A percentile compares a stretch with the other conserved stretches of the same genome.
phyloP scores from a whole-genome alignment of 2,329 filamentous ascomycete species.

The Aschersonia sp. region DNA sequence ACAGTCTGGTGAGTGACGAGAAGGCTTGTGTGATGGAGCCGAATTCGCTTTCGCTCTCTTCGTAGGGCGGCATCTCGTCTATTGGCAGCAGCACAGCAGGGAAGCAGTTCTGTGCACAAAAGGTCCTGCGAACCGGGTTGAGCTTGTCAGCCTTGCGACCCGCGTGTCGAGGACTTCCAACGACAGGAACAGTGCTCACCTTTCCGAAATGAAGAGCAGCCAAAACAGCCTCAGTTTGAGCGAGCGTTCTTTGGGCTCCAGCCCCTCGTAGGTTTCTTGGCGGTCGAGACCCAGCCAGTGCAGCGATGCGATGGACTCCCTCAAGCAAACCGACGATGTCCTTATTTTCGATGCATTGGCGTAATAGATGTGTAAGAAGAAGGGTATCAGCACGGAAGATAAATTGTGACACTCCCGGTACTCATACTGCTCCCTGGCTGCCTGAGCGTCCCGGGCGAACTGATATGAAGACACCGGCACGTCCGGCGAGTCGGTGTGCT shows the following conservation, averaged over 20 bases:
- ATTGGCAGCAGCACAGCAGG: constrained; percentile 10
- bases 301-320: constrained; percentile 11
- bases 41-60: constrained; percentile 4
- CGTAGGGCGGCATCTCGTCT: constrained; percentile 7
- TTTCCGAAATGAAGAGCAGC: constrained; percentile 11
- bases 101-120: constrained; percentile 10
- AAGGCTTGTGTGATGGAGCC: constrained; percentile 8
- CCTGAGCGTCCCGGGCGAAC: constrained; percentile 7
- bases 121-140: neutral
- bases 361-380: constrained; percentile 14
- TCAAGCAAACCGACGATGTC: constrained; percentile 10
- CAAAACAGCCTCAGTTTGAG: constrained; percentile 10
- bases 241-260: constrained; percentile 7
- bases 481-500: constrained; percentile 6
- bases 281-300: constrained; percentile 10
- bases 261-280: constrained; percentile 7
- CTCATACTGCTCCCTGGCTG: constrained; percentile 9
- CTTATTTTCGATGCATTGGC: constrained; percentile 13
- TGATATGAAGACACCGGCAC: constrained; percentile 1
- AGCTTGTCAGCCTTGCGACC: neutral
- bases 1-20: constrained; percentile 9
- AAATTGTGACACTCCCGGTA: constrained; percentile 8
- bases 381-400: constrained; percentile 11
- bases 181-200: neutral
- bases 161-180: neutral